phyloP scores from a whole-genome alignment of 2,329 filamentous ascomycete genomes.

The Escovopsis sp. region DNA sequence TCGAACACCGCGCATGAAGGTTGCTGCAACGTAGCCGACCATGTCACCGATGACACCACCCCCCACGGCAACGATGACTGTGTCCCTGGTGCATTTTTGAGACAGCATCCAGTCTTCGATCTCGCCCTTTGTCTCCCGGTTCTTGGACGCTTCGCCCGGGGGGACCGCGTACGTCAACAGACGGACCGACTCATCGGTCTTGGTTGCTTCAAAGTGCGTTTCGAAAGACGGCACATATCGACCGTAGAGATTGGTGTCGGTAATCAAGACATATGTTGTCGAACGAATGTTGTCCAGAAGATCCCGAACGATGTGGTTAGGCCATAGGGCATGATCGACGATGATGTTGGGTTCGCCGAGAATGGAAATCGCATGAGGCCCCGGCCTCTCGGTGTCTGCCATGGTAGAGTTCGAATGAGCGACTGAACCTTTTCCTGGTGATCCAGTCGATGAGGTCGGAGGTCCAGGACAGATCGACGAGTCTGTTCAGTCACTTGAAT shows the following conservation, averaged over 20 bases:
- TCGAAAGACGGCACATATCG: slow-evolving; percentile 71
- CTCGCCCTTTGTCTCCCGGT: slow-evolving; percentile 80
- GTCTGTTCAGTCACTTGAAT: too few species aligned
- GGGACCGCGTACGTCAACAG: slow-evolving; percentile 77
- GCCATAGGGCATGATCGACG: slow-evolving; percentile 84
- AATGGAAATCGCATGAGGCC: slow-evolving; percentile 56
- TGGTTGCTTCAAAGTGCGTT: slow-evolving; percentile 18
- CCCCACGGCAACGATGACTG: slow-evolving; percentile 84
- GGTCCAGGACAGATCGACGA: too few species aligned
- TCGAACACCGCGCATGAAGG: slow-evolving; percentile 93
- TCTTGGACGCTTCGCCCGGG: slow-evolving; percentile 88
- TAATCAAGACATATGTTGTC: slow-evolving; percentile 91
- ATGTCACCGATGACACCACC: slow-evolving; percentile 96
- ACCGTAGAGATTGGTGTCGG: slow-evolving; percentile 79
- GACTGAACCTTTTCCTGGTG: background rate
- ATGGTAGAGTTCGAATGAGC: slow-evolving; percentile 8
- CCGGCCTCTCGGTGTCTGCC: slow-evolving; percentile 11
- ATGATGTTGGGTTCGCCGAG: slow-evolving; percentile 82
- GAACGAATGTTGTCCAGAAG: slow-evolving; percentile 63
- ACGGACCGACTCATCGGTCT: slow-evolving; percentile 31
- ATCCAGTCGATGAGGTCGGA: too few species aligned
- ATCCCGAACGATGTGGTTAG: slow-evolving; percentile 65
- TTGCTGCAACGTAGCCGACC: slow-evolving; percentile 93
- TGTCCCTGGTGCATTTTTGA: slow-evolving; percentile 86
- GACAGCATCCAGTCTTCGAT: slow-evolving; percentile 96